Evolutionary conservation across 495 filamentous ascomycete species (phyloP), one percentile per base, ranked within the genome.

Genomic region (Darksidea phi): DNA sequence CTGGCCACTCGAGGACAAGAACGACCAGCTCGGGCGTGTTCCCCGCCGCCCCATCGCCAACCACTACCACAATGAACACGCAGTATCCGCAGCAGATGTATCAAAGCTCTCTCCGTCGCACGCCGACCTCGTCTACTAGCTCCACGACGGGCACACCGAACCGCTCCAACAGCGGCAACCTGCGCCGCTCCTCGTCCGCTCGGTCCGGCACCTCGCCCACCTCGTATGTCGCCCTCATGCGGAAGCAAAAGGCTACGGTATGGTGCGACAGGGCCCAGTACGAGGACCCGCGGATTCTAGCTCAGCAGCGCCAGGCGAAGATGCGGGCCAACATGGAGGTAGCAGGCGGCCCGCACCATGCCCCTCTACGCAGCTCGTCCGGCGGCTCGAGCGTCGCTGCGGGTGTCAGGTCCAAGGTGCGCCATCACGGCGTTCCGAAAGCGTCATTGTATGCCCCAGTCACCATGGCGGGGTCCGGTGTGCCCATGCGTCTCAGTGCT

Each of bases 201-300:
- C 78, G 82, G 68, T 91, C 88, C 7, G 85, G 83, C 57, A 82
- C 81, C 42, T 79, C 79, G 7, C 81, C 88, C 6, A 79, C 84
- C 26, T 84, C 88, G 63, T 99, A 99, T 73, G 94, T 99, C 21
- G 93, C 94, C 13, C 78, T 97, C 10, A 87, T 99, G 78, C 84
- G 94, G 48, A 90, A 90, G 67, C 94, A 99, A 70, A 99, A 97
- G 71, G 94, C 90, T 26, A 99, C 94, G 0, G 94, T 99, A 7
- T 99, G 94, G 94, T 97, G 93, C 74, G 95, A 97, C 66, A 91
- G 92, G 53, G 83, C 91, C 13, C 94, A 99, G 68, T 83, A 87
- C 50, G 91, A 97, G 74, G 95, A 99, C 74, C 89, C 95, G 10
- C 81, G 90, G 21, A 71, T 95, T 54, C 73, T 87, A 6, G 90